Evolutionary conservation across 2,329 filamentous ascomycete genomes (phyloP).

Genomic region (Beauveria sp.): DNA sequence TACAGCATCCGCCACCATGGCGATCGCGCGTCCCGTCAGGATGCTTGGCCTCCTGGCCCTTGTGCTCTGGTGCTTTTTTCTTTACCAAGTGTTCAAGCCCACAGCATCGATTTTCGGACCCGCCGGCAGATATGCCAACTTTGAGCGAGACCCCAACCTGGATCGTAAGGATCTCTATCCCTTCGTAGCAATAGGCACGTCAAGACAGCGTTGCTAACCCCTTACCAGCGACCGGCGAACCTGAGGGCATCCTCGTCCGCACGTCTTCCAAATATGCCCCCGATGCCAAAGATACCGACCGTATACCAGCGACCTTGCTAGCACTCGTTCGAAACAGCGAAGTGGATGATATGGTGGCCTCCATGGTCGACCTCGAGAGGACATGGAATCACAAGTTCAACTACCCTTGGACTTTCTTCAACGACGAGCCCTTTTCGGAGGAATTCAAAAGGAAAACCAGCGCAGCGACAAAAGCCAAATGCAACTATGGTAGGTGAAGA

Average conservation of each 20-base stretch:
- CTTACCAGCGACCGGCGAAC: slow-evolving; percentile 69
- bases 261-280: slow-evolving; percentile 71
- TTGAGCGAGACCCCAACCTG: slow-evolving; percentile 74
- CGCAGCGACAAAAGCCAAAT: slow-evolving; percentile 80
- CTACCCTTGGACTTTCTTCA: slow-evolving; percentile 99
- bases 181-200: background rate
- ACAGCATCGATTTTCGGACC: slow-evolving; percentile 37
- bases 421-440: slow-evolving; percentile 85
- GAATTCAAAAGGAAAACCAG: slow-evolving; percentile 83
- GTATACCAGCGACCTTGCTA: slow-evolving; percentile 89
- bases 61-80: slow-evolving; percentile 68
- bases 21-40: slow-evolving; percentile 76
- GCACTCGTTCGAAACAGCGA: slow-evolving; percentile 91
- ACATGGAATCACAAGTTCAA: slow-evolving; percentile 99
- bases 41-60: slow-evolving; percentile 65
- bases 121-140: slow-evolving; percentile 42
- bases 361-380: slow-evolving; percentile 84
- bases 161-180: slow-evolving; percentile 57
- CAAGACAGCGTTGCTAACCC: slow-evolving; percentile 13
- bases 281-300: slow-evolving; percentile 65
- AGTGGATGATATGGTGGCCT: slow-evolving; percentile 71
- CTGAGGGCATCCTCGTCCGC: slow-evolving; percentile 66
- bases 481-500: slow-evolving; percentile 60
- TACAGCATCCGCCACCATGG: slow-evolving; percentile 49
- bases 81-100: slow-evolving; percentile 65